Evolutionary conservation across 345 rosid genomes (phyloP), one percentile per base, ranked within the genome.

Genomic region (Luvunga scandens): DNA sequence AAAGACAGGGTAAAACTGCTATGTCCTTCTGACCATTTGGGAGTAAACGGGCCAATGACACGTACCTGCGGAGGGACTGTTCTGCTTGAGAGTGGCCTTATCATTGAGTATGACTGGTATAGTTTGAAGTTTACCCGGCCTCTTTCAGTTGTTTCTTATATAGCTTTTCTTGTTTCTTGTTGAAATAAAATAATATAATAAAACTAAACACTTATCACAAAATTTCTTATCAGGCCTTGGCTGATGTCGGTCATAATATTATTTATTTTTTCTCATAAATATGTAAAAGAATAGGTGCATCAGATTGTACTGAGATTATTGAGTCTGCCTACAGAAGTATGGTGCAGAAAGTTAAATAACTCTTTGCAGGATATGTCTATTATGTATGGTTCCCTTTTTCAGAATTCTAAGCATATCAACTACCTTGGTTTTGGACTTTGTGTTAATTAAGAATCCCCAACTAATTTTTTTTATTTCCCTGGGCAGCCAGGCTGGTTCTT

Each of bases 401-500:
- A 48, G 70, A 71, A 39, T 53, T 53, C 59, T 22, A 16, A 16
- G 56, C 27, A 31, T 19, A 27, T 65, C 65, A 31, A 59, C 39
- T 73, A 45, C 10, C 50, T 71, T 81, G 34, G 65, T 72, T 65
- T 56, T 6, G 34, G 19, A 6, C 71, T 62, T 53, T 62, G 39
- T 21, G 60, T 50, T 50, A 50, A 27, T 48, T 42, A 66, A 66
- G 81, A 73, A 73, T 48, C 33, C 55, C 78, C 10, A 18, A 34
- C 65, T 72, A 78, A 83, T 83, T 70, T 66, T 55, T 45, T 34
- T 75, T 80, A 75, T 79, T 90, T 82, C 87, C 77, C 71, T 87
- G 97, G 97, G 85, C 96, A 93, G 98, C 88, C 87, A 93, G 98
- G 99, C 81, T 95, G 97, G 99, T 95, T 87, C 97, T 95, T 91